Percentiles rank a stretch among this genome's conserved stretches.
phyloP scores from a whole-genome alignment of 306 rosid species.

The Begonia peltatifolia region DNA sequence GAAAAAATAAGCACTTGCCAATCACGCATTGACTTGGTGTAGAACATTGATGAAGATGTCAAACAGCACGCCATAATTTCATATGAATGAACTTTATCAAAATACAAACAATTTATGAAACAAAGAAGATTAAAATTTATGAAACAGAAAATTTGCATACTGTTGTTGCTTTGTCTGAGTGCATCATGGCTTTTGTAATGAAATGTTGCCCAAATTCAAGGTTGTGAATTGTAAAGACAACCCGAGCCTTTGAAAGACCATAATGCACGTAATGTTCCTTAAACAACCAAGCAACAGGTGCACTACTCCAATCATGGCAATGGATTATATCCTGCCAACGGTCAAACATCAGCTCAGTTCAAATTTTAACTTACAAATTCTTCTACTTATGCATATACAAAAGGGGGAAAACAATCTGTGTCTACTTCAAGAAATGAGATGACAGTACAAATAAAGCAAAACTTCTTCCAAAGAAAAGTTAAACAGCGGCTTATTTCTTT shows the following conservation, averaged over 20 bases:
- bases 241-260: conserved; percentile 72
- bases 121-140: no score
- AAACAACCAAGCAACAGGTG: conserved; percentile 93
- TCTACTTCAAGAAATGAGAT: no score
- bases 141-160: conserved; percentile 30
- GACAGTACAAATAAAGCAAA: no score
- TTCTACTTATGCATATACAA: background rate
- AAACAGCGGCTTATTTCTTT: background rate
- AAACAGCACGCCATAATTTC: no score
- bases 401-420: background rate
- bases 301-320: conserved; percentile 99
- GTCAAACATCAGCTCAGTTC: conserved; percentile 15
- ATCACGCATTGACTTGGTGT: no score
- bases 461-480: background rate
- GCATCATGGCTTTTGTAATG: conserved; percentile 62
- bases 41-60: no score
- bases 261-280: conserved; percentile 67
- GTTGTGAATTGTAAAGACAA: conserved; percentile 93
- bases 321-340: conserved; percentile 82
- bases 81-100: no score
- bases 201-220: conserved; percentile 76
- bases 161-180: conserved; percentile 79
- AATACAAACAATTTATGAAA: no score
- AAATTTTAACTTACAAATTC: no score
- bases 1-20: no score